These are phyloP conservation scores for Boletellus dicymbophilus DNA, from an alignment of 1,284 basidiomycete genomes.

Conservation along the genomic window DNA sequence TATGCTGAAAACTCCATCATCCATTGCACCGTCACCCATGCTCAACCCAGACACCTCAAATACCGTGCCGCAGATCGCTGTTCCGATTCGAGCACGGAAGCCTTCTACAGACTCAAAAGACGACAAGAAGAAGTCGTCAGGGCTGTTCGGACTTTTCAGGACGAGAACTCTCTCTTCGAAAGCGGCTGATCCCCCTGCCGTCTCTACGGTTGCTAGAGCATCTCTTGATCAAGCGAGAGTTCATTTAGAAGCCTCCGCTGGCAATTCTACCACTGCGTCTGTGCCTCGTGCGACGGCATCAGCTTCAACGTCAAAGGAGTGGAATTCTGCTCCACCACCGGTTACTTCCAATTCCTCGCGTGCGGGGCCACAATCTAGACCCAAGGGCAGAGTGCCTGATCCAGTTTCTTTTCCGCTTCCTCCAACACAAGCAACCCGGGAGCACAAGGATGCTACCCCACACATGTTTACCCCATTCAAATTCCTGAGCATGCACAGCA, in stretches of 20 bases:
- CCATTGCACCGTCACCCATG: slow-evolving; percentile 46
- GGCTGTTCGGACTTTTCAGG: slow-evolving; percentile 33
- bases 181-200: slow-evolving; percentile 19
- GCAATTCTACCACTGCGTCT: slow-evolving; percentile 1
- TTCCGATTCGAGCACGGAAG: slow-evolving; percentile 26
- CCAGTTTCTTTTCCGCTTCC: slow-evolving; percentile 23
- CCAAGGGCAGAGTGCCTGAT: slow-evolving; percentile 31
- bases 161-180: slow-evolving; percentile 36
- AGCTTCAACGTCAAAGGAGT: slow-evolving; percentile 18
- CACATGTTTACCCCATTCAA: slow-evolving; percentile 64
- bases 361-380: slow-evolving; percentile 14
- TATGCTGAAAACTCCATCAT: slow-evolving; percentile 54
- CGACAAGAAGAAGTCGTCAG: slow-evolving; percentile 30
- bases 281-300: slow-evolving; percentile 14
- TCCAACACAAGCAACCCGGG: slow-evolving; percentile 16
- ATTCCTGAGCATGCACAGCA: slow-evolving; percentile 49
- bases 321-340: slow-evolving; percentile 3
- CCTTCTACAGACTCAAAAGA: slow-evolving; percentile 35
- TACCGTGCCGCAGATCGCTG: slow-evolving; percentile 8
- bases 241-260: slow-evolving; percentile 10
- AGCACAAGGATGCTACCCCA: slow-evolving; percentile 42
- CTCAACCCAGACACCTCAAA: slow-evolving; percentile 21
- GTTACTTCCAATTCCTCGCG: slow-evolving; percentile 7
- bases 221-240: slow-evolving; percentile 25
- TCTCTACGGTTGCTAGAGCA: slow-evolving; percentile 14